Conservation (phyloP, 352 stramenopile genomes). For the Phytophthora brassicae region DNA sequence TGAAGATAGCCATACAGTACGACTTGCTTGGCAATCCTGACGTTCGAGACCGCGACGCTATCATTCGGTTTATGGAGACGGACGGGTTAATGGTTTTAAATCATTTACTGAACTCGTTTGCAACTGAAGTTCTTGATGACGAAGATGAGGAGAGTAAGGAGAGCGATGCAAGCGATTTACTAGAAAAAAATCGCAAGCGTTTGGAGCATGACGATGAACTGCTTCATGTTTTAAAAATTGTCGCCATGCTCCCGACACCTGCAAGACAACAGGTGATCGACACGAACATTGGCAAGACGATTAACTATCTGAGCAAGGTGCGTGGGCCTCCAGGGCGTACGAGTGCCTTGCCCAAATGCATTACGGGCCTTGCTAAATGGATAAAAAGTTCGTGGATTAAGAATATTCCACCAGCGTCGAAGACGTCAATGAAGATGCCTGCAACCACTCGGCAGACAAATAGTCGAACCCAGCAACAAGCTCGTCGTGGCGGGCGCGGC, state of each 20-base stretch:
- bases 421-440: constrained; percentile 13
- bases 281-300: constrained; percentile 63
- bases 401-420: constrained; percentile 38
- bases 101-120: constrained; percentile 43
- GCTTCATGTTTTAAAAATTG: constrained; percentile 44
- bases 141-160: constrained; percentile 22
- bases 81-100: constrained; percentile 63
- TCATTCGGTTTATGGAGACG: constrained; percentile 62
- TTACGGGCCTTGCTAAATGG: constrained; percentile 62
- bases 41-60: constrained; percentile 61
- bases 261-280: constrained; percentile 52
- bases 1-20: constrained; percentile 56
- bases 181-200: constrained; percentile 11
- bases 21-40: constrained; percentile 62
- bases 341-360: constrained; percentile 41
- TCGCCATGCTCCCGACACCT: constrained; percentile 75
- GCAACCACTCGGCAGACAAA: constrained; percentile 5
- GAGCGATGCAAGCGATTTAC: constrained; percentile 4
- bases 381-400: constrained; percentile 69
- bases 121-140: constrained; percentile 32
- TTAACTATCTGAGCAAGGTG: constrained; percentile 52
- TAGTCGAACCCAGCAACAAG: constrained; percentile 31
- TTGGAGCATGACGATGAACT: constrained; percentile 33
- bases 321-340: constrained; percentile 37
- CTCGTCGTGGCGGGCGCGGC: constrained; percentile 29